Evolutionary conservation across 768 basidiomycete species (phyloP), one percentile per base, ranked within the genome.

Genomic region (Thelephora ganbajun): DNA sequence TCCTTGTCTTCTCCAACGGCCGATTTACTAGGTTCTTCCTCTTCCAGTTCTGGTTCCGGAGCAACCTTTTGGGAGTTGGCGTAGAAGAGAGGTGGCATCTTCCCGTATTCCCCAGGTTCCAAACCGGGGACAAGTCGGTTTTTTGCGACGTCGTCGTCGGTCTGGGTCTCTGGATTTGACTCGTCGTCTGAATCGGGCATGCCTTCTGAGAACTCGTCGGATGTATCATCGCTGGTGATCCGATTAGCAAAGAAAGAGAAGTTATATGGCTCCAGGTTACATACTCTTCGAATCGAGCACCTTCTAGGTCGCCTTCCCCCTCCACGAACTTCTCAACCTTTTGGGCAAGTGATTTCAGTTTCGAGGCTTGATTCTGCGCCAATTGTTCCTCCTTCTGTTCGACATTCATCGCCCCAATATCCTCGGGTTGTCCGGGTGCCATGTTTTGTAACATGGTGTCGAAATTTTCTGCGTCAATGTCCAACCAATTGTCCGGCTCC

Each of bases 321-420:
- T 90, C 80, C 2, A 99, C 80, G 59, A 99, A 99, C n/a, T 69
- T 67, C 55, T 87, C 83, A 1, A 99, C 89, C 59, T 88, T 87
- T 50, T 73, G 65, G 11, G 96, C 93, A 46, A 99, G 70, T 50
- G 75, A 72, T 54, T 77, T 79, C 26, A 98, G 64, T 50, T 74
- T 76, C 18, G 70, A 61, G 9, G 90, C 82, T 59, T 89, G 83
- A 50, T 76, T 71, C 22, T 76, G 72, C 6, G 76, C 72, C 4
- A 80, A 36, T 18, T 62, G 67, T 47, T 80, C 77, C 57, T 77
- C 76, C 33, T 47, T 9, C 3, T 48, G 48, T 48, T 80, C 76
- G 9, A 75, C 63, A 43, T 80, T 70, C 73, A 79, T 82, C 3
- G 59, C 57, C 45, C 69, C 60, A 1, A 55, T n/a, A 35, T 59